Evolutionary conservation across 148 eudicot genomes (phyloP).

Genomic region (Fagopyrum esculentum): DNA sequence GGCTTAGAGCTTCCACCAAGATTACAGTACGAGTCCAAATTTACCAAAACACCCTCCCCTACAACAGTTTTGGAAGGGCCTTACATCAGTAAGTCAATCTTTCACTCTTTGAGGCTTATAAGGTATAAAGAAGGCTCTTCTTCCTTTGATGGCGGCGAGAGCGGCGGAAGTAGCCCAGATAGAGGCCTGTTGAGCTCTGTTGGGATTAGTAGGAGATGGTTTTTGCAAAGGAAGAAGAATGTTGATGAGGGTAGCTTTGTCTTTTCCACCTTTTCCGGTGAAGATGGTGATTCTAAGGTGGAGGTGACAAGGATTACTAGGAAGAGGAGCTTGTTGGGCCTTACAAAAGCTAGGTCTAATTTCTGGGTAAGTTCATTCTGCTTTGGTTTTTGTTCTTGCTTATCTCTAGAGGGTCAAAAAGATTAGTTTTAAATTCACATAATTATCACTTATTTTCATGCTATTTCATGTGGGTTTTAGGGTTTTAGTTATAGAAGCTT

Average conservation of each 20-base stretch:
- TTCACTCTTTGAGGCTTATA: conserved; percentile 43
- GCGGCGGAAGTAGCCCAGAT: not conserved
- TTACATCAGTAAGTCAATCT: conserved; percentile 16
- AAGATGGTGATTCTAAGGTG: not conserved
- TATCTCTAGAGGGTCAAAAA: conserved; percentile 7
- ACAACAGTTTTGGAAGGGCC: conserved; percentile 32
- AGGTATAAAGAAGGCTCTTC: conserved; percentile 22
- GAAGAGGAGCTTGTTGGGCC: conserved; percentile 26
- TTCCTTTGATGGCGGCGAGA: conserved; percentile 32
- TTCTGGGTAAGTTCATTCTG: conserved; percentile 47
- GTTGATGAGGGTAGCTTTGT: conserved; percentile 35
- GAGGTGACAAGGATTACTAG: conserved; percentile 23
- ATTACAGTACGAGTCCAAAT: conserved; percentile 18
- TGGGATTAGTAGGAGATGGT: conserved; percentile 7
- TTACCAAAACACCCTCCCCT: conserved; percentile 14
- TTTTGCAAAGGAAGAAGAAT: conserved; percentile 12
- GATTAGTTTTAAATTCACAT: not conserved
- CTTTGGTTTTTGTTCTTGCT: not conserved
- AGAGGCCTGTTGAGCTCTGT: conserved; percentile 1
- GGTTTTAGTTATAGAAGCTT: not conserved
- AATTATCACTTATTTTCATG: not conserved
- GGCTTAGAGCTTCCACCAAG: conserved; percentile 57
- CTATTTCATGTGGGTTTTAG: not conserved
- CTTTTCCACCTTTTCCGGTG: not conserved
- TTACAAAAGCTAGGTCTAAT: conserved; percentile 38